Conservation (phyloP, 768 basidiomycete species). For the Boletus eberwhitei region DNA sequence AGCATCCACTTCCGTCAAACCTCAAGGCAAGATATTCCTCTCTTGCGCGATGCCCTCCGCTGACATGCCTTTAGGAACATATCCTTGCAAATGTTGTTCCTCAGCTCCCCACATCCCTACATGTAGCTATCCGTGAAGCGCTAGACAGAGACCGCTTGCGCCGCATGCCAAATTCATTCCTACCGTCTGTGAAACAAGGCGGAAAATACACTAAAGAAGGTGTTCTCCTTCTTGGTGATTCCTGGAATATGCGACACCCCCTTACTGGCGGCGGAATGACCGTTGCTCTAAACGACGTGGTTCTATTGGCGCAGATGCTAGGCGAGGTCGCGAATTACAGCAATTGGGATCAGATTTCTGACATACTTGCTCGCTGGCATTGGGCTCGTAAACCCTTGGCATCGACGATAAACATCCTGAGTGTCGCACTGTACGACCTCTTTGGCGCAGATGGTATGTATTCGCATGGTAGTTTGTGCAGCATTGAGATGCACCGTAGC, state of each 20-base stretch:
- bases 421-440: constrained; percentile 89
- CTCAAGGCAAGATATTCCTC: constrained; percentile 52
- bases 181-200: constrained; percentile 74
- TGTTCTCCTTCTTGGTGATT: constrained; percentile 85
- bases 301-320: constrained; percentile 65
- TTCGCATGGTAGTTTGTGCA: not conserved
- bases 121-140: constrained; percentile 59
- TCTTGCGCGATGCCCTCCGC: not conserved
- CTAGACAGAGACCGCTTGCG: constrained; percentile 79
- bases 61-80: constrained; percentile 44
- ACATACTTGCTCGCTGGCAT: constrained; percentile 68
- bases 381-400: constrained; percentile 82
- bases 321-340: constrained; percentile 38
- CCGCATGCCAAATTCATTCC: constrained; percentile 94
- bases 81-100: constrained; percentile 75
- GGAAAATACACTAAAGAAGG: constrained; percentile 53
- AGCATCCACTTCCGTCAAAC: constrained; percentile 76
- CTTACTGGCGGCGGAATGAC: constrained; percentile 99
- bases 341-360: constrained; percentile 52
- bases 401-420: constrained; percentile 88
- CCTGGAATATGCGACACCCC: constrained; percentile 99
- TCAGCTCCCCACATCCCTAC: constrained; percentile 73
- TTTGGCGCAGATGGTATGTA: constrained; percentile 89
- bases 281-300: constrained; percentile 85
- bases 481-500: constrained; percentile 1